A percentile compares a stretch with the other conserved stretches of the same genome.
Conservation (phyloP, 768 basidiomycete genomes). For the Scleroderma citrinum region DNA sequence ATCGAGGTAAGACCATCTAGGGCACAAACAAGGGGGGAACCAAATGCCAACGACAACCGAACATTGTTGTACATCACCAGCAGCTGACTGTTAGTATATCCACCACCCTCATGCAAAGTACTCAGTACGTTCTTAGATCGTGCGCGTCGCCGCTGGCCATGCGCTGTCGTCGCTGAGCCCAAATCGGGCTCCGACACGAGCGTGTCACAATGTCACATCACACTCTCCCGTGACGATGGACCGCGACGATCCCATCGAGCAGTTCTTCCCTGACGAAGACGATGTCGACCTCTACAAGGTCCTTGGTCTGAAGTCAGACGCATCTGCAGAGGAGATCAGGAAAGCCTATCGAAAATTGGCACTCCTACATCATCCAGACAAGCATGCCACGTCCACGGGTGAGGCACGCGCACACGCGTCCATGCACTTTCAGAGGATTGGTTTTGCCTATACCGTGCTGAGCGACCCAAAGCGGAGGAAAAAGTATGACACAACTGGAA, state of each 20-base stretch:
- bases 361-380: constrained; percentile 85
- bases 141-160: no score
- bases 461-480: constrained; percentile 69
- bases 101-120: no score
- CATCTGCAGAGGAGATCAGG: constrained; percentile 64
- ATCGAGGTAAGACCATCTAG: no score
- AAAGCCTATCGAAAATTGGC: constrained; percentile 84
- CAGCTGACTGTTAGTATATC: no score
- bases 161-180: no score
- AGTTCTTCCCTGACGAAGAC: constrained; percentile 74
- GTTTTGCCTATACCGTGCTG: constrained; percentile 89
- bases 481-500: constrained; percentile 81
- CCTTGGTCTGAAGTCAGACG: constrained; percentile 49
- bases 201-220: neutral
- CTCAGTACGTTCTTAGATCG: no score
- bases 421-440: constrained; percentile 86
- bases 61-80: no score
- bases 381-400: constrained; percentile 59
- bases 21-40: no score
- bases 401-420: constrained; percentile 60
- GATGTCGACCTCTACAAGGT: constrained; percentile 74
- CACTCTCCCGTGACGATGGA: constrained; percentile 43
- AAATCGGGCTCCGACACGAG: no score
- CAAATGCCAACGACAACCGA: no score
- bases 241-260: constrained; percentile 61